These are phyloP conservation scores for Aspergillus haitiensis DNA, from an alignment of 495 filamentous ascomycete genomes.

Conservation along the genomic window DNA sequence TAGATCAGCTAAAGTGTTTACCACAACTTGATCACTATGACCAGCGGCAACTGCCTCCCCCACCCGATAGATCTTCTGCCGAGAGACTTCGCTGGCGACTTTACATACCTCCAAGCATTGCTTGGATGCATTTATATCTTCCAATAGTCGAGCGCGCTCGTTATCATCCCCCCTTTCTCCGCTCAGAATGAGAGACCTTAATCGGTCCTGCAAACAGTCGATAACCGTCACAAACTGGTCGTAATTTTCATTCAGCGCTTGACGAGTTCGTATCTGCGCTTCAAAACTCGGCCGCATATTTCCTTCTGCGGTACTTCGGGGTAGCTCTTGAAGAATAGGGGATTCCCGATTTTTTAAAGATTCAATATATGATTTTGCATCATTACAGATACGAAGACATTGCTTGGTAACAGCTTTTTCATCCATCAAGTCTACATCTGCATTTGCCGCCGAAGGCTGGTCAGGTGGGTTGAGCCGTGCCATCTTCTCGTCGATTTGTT, in stretches of 20 bases:
- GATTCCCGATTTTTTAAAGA: conserved; percentile 12
- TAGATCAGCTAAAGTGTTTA: conserved; percentile 38
- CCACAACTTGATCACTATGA: conserved; percentile 37
- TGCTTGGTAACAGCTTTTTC: conserved; percentile 16
- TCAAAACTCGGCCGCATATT: conserved; percentile 7
- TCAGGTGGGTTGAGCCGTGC: conserved; percentile 1
- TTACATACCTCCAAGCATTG: conserved; percentile 39
- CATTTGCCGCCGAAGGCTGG: not conserved
- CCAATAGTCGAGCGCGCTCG: conserved; percentile 29
- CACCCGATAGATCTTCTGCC: conserved; percentile 33
- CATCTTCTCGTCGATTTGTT: conserved; percentile 17
- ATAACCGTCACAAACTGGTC: conserved; percentile 27
- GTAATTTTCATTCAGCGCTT: conserved; percentile 26
- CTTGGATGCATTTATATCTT: conserved; percentile 32
- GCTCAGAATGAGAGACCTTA: conserved; percentile 26
- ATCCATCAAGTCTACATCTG: conserved; percentile 11
- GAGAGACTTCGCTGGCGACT: conserved; percentile 31
- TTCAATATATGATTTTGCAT: conserved; percentile 16
- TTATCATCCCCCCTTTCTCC: conserved; percentile 18
- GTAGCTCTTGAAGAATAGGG: not conserved
- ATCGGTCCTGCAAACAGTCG: conserved; percentile 27
- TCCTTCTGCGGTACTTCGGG: not conserved
- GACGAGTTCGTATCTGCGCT: conserved; percentile 15
- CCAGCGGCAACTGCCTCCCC: conserved; percentile 36
- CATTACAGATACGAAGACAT: conserved; percentile 21